Percentiles rank a stretch among this genome's conserved stretches.
phyloP scores from a whole-genome alignment of 106 monocot genomes.

The Apostasia ramifera region DNA sequence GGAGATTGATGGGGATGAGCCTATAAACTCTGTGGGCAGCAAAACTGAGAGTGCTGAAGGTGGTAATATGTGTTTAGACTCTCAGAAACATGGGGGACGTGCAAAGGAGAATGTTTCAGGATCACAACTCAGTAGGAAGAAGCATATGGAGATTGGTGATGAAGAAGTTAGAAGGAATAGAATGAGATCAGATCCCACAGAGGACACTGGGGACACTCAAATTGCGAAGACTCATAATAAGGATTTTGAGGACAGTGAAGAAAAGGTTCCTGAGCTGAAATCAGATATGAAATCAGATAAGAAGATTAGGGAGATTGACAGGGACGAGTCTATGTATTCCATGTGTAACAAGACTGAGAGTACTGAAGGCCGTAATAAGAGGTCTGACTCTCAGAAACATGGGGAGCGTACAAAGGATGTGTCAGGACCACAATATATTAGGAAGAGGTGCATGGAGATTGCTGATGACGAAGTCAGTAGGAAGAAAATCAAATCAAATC shows the following conservation, averaged over 20 bases:
- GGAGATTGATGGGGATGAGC: not conserved
- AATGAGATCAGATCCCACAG: not conserved
- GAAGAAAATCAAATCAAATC: not conserved
- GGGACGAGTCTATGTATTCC: no score
- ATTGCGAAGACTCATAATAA: not conserved
- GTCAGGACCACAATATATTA: no score
- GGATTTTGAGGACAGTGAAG: no score
- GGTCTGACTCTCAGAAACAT: no score
- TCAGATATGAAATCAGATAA: no score
- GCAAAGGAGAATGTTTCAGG: not conserved
- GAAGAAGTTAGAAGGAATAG: slow-evolving; percentile 2
- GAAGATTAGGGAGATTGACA: no score
- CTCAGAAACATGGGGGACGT: not conserved
- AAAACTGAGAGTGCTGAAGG: not conserved
- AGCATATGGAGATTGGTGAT: not conserved
- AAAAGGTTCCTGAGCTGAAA: no score
- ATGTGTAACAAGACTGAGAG: no score
- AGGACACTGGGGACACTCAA: not conserved
- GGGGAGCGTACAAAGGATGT: no score
- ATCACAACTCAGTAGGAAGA: not conserved
- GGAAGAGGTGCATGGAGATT: no score
- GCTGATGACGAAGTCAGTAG: no score
- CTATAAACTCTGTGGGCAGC: not conserved
- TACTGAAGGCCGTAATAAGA: not conserved
- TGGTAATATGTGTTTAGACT: not conserved